Conservation (phyloP, 768 basidiomycete genomes). For the Russula sp. region DNA sequence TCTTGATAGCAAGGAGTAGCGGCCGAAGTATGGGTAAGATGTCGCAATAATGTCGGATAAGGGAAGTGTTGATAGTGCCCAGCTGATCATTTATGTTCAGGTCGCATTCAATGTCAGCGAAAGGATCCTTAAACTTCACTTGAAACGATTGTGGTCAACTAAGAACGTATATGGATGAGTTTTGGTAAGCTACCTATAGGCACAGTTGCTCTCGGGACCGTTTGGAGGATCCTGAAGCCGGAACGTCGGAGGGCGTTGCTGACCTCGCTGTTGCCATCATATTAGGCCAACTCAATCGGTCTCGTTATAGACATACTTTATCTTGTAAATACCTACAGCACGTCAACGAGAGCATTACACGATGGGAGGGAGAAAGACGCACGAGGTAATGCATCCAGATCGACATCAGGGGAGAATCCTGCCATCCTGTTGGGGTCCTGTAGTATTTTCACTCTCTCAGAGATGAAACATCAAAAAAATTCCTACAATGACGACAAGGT, state of each 20-base stretch:
- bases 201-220: conserved; percentile 36
- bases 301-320: conserved; percentile 29
- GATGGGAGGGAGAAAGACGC: not conserved
- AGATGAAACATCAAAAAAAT: not conserved
- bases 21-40: conserved; percentile 45
- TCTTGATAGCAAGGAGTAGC: conserved; percentile 50
- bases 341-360: not conserved
- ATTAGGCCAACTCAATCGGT: not conserved
- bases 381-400: conserved; percentile 36
- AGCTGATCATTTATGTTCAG: conserved; percentile 63
- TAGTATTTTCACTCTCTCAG: conserved; percentile 1
- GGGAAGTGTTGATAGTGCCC: conserved; percentile 49
- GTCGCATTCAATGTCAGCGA: conserved; percentile 46
- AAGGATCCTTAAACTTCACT: conserved; percentile 55
- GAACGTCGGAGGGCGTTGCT: conserved; percentile 36
- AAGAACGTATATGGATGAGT: not conserved
- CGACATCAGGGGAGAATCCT: conserved; percentile 36
- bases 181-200: conserved; percentile 39
- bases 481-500: conserved; percentile 51
- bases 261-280: conserved; percentile 31
- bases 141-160: conserved; percentile 14
- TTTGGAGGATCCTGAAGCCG: conserved; percentile 36
- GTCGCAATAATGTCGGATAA: conserved; percentile 53
- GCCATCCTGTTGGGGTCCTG: conserved; percentile 38
- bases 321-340: conserved; percentile 36